Evolutionary conservation across 208 protist species (phyloP), one percentile per base, ranked within the genome.

Genomic region (Strigomonas galati): DNA sequence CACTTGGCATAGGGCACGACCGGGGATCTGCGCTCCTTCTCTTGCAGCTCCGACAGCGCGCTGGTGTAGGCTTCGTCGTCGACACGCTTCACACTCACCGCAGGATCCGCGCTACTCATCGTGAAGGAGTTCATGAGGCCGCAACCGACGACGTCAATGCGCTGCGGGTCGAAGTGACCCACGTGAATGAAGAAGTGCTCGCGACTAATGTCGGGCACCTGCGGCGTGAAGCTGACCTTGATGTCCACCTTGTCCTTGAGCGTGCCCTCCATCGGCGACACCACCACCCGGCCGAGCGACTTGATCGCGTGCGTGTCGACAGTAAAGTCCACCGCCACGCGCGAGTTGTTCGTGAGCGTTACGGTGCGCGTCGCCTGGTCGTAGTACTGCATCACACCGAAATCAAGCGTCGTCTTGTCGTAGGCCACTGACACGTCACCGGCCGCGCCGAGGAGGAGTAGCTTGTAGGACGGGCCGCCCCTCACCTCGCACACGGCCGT

Each of bases 161-260:
- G 67, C 58, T 97, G 83, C 24, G 96, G 91, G 62, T 97, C 92
- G n/a, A 97, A 93, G 75, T 98, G 94, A 14, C 91, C 93, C 14
- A 98, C 89, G 55, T 92, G 83, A 7, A 98, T 71, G 54, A 59
- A 78, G 61, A 98, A 89, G 10, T 63, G 70, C 55, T 97, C 95
- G 28, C 84, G 60, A 26, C 97, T 70, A 21, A 75, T 74, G 51
- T 97, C 92, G 23, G 97, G 97, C 23, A 97, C 71, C 10, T 79
- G 66, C 1, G 97, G 93, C 4, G 52, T 71, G 61, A 97, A 96
- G 9, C 69, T 86, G 1, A 98, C 82, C 15, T 69, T 65, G 32
- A 95, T 61, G 37, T 85, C 81, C 24, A 85, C 76, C 71, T 85
- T 90, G 32, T 93, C 85, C 27, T 71, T 72, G 9, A 98, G 79